Conservation (phyloP, 2,329 filamentous ascomycete genomes). For the Pestalotiopsis sp. region DNA sequence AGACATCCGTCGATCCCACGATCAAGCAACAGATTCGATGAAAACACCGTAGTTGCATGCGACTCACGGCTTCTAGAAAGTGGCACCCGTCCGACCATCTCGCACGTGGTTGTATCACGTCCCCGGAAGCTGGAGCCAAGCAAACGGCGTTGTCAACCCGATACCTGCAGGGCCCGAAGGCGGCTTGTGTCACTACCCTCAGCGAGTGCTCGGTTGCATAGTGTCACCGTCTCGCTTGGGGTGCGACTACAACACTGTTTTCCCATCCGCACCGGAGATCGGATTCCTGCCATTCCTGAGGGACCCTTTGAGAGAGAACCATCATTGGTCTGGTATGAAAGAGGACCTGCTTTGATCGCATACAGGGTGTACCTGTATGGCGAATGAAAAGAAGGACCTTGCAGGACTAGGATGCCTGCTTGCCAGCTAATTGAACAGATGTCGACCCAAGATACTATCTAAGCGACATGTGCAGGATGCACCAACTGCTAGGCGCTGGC, state of each 20-base stretch:
- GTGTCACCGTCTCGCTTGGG: neutral
- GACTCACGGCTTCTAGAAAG: neutral
- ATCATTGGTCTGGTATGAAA: too few species aligned
- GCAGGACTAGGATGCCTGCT: neutral
- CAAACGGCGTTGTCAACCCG: slow-evolving; percentile 2
- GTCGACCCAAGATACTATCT: neutral
- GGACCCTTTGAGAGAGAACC: neutral
- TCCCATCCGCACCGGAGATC: neutral
- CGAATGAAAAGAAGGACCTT: neutral
- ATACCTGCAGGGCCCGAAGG: neutral
- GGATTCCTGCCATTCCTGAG: neutral
- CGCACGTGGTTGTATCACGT: neutral
- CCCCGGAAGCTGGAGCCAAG: neutral
- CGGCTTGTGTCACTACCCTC: neutral
- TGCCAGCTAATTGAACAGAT: neutral
- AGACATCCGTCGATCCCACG: neutral
- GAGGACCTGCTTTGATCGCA: neutral
- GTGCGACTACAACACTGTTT: neutral
- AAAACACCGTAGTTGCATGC: neutral
- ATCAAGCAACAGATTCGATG: neutral
- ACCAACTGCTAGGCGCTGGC: neutral
- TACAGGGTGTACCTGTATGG: neutral
- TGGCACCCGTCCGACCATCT: neutral
- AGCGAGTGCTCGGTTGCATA: neutral
- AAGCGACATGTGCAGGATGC: neutral